These are phyloP conservation scores for Chloranthus sessilifolius DNA, from an alignment of 164 flowering plant species.

Conservation along the genomic window DNA sequence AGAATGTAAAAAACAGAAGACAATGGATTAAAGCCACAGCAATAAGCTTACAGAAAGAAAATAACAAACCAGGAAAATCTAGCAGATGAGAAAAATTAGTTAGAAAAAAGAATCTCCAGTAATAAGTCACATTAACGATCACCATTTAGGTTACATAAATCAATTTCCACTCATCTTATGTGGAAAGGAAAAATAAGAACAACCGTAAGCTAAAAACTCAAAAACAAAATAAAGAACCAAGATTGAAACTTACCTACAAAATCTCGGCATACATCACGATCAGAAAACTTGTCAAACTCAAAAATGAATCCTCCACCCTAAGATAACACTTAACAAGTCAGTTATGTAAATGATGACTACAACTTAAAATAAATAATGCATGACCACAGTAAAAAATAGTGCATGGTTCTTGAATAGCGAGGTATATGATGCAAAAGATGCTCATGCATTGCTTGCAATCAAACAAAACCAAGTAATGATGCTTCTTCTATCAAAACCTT, in stretches of 20 bases:
- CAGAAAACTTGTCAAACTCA: conserved; percentile 72
- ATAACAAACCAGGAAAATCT: too few species aligned
- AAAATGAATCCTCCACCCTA: conserved; percentile 73
- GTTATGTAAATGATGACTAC: neutral
- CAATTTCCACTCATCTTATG: neutral
- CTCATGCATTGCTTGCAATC: neutral
- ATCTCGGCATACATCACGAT: conserved; percentile 75
- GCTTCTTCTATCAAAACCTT: conserved; percentile 7
- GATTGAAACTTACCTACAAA: conserved; percentile 61
- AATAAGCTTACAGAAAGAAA: too few species aligned
- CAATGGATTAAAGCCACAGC: too few species aligned
- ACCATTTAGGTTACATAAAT: too few species aligned
- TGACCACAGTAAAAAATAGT: too few species aligned
- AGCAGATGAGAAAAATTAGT: too few species aligned
- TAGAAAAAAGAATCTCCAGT: too few species aligned
- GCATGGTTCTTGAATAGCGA: too few species aligned
- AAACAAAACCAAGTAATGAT: neutral
- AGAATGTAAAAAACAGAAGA: too few species aligned
- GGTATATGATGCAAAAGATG: neutral
- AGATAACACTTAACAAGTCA: conserved; percentile 11
- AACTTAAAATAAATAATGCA: too few species aligned
- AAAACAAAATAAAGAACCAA: neutral
- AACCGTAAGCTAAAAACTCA: neutral
- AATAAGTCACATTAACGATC: too few species aligned
- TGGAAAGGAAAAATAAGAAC: neutral